phyloP scores from a whole-genome alignment of 2,329 filamentous ascomycete species.

The Epichloe festucae region DNA sequence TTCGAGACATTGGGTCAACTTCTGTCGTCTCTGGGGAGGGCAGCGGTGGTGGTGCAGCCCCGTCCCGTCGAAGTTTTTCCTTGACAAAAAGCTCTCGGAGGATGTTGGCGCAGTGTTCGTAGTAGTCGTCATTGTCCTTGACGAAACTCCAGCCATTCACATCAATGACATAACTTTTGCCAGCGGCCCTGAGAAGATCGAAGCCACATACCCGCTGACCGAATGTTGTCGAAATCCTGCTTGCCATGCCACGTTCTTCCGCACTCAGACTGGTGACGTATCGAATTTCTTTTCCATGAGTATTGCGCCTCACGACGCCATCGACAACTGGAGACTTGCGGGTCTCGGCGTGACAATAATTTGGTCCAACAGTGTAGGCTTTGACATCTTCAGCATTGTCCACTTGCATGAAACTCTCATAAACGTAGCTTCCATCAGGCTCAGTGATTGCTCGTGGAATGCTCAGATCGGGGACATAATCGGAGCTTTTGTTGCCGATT shows the following conservation, averaged over 20 bases:
- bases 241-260: conserved; percentile 75
- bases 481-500: conserved; percentile 97
- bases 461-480: conserved; percentile 67
- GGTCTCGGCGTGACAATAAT: conserved; percentile 93
- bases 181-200: conserved; percentile 75
- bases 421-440: conserved; percentile 74
- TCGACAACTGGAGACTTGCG: conserved; percentile 96
- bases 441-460: conserved; percentile 74
- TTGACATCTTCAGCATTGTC: conserved; percentile 98
- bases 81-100: conserved; percentile 77
- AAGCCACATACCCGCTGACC: conserved; percentile 94
- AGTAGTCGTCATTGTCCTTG: conserved; percentile 98
- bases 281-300: conserved; percentile 90
- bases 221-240: conserved; percentile 81
- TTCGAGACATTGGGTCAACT: conserved; percentile 26
- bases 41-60: conserved; percentile 44
- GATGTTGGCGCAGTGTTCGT: conserved; percentile 79
- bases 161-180: conserved; percentile 93
- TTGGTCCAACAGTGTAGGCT: conserved; percentile 88
- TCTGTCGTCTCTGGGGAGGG: conserved; percentile 36
- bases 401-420: conserved; percentile 92
- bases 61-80: conserved; percentile 53
- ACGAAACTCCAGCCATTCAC: conserved; percentile 99
- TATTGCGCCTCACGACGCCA: conserved; percentile 88
- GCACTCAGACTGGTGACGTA: conserved; percentile 78